phyloP scores from a whole-genome alignment of 2,329 filamentous ascomycete genomes.

The Aspergillus fijiensis region DNA sequence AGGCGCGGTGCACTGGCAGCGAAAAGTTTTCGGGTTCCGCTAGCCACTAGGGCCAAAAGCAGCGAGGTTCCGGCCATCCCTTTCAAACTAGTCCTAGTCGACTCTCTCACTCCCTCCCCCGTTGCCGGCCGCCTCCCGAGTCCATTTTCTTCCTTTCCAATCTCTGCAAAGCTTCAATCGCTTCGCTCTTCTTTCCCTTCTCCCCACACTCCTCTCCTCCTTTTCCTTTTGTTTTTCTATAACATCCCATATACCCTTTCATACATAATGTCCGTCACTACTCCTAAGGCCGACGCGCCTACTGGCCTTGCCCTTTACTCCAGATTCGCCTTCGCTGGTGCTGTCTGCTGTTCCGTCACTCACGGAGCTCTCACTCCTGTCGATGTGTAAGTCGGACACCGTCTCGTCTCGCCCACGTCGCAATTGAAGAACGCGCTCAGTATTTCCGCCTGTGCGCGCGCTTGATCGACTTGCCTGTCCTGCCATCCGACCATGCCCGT shows the following conservation, averaged over 20 bases:
- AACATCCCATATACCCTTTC: slow-evolving; percentile 17
- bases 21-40: slow-evolving; percentile 36
- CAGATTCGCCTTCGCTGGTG: slow-evolving; percentile 94
- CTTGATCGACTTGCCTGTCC: slow-evolving; percentile 1
- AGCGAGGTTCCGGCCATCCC: slow-evolving; percentile 21
- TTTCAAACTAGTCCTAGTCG: slow-evolving; percentile 22
- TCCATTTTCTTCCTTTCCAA: slow-evolving; percentile 20
- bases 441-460: slow-evolving; percentile 18
- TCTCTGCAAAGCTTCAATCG: slow-evolving; percentile 21
- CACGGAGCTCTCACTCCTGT: slow-evolving; percentile 96
- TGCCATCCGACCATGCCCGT: slow-evolving; percentile 1
- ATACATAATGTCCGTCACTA: slow-evolving; percentile 42
- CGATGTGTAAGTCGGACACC: slow-evolving; percentile 81
- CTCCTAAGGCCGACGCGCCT: slow-evolving; percentile 45
- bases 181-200: slow-evolving; percentile 16
- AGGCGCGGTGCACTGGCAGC: slow-evolving; percentile 28
- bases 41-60: slow-evolving; percentile 20
- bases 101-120: slow-evolving; percentile 19
- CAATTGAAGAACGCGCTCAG: slow-evolving; percentile 11
- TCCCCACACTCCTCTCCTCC: slow-evolving; percentile 15
- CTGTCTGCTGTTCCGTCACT: slow-evolving; percentile 96
- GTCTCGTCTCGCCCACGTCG: slow-evolving; percentile 25
- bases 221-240: slow-evolving; percentile 17
- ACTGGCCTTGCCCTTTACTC: slow-evolving; percentile 77
- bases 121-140: slow-evolving; percentile 11